These are phyloP conservation scores for Aspergillus heteromorphus DNA, from an alignment of 495 filamentous ascomycete species.

Conservation along the genomic window DNA sequence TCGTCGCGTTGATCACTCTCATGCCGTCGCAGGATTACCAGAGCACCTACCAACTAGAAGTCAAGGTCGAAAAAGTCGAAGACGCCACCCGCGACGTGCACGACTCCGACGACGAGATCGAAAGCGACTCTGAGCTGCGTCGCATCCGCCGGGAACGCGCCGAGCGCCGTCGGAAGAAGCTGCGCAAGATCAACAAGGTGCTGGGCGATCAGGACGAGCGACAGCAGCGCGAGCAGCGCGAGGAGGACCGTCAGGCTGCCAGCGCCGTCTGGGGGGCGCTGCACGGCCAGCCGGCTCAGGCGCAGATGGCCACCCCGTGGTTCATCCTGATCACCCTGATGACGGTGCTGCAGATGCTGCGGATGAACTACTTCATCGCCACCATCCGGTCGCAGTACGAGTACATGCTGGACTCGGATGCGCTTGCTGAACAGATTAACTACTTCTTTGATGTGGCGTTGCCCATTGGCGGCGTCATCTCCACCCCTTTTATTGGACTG, in stretches of 20 bases:
- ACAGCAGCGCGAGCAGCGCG: conserved; percentile 42
- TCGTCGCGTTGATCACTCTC: conserved; percentile 50
- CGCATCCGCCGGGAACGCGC: conserved; percentile 54
- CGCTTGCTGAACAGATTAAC: conserved; percentile 65
- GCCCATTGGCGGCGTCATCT: conserved; percentile 74
- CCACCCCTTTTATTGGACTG: conserved; percentile 79
- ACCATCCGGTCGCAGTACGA: conserved; percentile 83
- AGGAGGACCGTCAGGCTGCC: conserved; percentile 47
- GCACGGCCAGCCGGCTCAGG: conserved; percentile 63
- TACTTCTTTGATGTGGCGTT: conserved; percentile 87
- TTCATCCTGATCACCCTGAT: conserved; percentile 87
- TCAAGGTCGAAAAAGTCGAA: conserved; percentile 57
- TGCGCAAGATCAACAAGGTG: conserved; percentile 63
- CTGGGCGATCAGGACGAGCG: conserved; percentile 53
- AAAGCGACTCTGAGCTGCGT: conserved; percentile 38
- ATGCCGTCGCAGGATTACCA: conserved; percentile 62
- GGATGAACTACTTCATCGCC: conserved; percentile 97
- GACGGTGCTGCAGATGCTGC: conserved; percentile 90
- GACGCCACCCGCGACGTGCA: conserved; percentile 45
- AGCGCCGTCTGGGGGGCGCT: conserved; percentile 72
- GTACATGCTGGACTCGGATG: conserved; percentile 58
- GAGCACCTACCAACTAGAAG: conserved; percentile 52
- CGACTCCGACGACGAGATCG: conserved; percentile 54
- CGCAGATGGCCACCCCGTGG: conserved; percentile 82
- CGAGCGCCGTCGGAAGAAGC: conserved; percentile 55